These are phyloP conservation scores for Metarhizium rileyi DNA, from an alignment of 2,329 filamentous ascomycete species.

Conservation along the genomic window DNA sequence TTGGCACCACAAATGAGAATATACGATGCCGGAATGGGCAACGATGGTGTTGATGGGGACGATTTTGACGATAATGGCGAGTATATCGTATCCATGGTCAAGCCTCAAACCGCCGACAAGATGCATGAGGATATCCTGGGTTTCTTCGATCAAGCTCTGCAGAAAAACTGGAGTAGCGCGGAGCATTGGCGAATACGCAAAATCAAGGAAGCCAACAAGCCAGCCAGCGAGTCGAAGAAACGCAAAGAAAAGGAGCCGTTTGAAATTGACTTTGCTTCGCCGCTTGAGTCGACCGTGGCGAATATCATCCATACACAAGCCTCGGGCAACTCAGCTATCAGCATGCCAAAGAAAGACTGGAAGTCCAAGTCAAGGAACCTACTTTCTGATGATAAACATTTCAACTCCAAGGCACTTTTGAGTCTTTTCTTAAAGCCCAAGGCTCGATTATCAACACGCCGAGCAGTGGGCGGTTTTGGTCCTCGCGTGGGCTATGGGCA, in stretches of 20 bases:
- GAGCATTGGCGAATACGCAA: constrained; percentile 96
- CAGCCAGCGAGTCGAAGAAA: constrained; percentile 48
- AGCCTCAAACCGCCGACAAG: constrained; percentile 52
- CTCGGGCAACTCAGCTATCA: constrained; percentile 70
- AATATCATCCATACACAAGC: constrained; percentile 77
- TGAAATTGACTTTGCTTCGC: constrained; percentile 78
- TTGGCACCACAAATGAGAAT: constrained; percentile 78
- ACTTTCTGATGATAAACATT: constrained; percentile 94
- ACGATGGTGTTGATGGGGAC: constrained; percentile 34
- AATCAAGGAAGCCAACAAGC: constrained; percentile 71
- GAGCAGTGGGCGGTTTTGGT: constrained; percentile 34
- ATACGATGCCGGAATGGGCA: constrained; percentile 55
- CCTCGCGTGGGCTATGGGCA: constrained; percentile 34
- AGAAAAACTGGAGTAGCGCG: constrained; percentile 97
- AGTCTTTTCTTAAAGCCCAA: constrained; percentile 92
- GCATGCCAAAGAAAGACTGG: constrained; percentile 87
- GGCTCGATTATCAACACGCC: constrained; percentile 65
- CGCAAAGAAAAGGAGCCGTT: constrained; percentile 96
- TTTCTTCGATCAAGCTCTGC: constrained; percentile 92
- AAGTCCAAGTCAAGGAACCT: constrained; percentile 88
- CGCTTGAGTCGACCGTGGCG: constrained; percentile 60
- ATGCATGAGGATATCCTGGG: constrained; percentile 90
- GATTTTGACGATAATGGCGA: constrained; percentile 49
- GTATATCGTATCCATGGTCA: constrained; percentile 72
- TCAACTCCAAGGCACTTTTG: constrained; percentile 85